Base-by-base conservation (phyloP, 2,329 filamentous ascomycete species). In the Neonectria hederae region DNA sequence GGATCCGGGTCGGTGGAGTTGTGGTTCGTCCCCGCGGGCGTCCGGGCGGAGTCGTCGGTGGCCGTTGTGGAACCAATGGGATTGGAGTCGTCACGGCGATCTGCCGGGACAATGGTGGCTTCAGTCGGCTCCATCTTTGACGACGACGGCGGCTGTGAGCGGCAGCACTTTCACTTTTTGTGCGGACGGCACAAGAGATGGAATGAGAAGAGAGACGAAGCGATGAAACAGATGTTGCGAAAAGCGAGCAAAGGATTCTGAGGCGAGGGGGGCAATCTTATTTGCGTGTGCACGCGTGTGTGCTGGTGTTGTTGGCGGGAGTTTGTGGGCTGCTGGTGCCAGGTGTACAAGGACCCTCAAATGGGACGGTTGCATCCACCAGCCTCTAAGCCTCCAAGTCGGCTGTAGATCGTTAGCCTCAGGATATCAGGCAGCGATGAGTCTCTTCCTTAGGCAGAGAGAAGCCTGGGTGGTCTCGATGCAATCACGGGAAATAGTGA, bases 61-160 rank as follows among this genome's bases (percentile, higher is more conserved):
- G 59, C 54, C 19, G 63, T 56, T 38, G 52, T 62, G 40, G 62
- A 65, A 46, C 62, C 54, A 51, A 60, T 59, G 11, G 62, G 21
- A 10, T 68, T 65, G 38, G 59, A 40, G 30, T 69, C 62, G 22
- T 62, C 64, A 49, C 65, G 72, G 40, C 63, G 62, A 40, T 73
- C 73, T 17, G 65, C 59, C 10, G 69, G 63, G 46, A 65, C 53
- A 14, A 62, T 56, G 5, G 69, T 57, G 35, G 56, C 52, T 49
- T 69, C 65, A 13, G 63, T 62, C 4, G 65, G 57, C 35, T 67
- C 72, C 72, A 75, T 75, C 13, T 24, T 63, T 48, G 40, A 46
- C 26, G 30, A 14, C 22, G 26, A 14, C 30, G 32, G 54, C n/a
- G 10, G 19, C 19, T 40, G 8, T 17, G 51, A 40, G 21, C 4